phyloP scores from a whole-genome alignment of 2,329 filamentous ascomycete species.

The Teratosphaeria zuluensis region DNA sequence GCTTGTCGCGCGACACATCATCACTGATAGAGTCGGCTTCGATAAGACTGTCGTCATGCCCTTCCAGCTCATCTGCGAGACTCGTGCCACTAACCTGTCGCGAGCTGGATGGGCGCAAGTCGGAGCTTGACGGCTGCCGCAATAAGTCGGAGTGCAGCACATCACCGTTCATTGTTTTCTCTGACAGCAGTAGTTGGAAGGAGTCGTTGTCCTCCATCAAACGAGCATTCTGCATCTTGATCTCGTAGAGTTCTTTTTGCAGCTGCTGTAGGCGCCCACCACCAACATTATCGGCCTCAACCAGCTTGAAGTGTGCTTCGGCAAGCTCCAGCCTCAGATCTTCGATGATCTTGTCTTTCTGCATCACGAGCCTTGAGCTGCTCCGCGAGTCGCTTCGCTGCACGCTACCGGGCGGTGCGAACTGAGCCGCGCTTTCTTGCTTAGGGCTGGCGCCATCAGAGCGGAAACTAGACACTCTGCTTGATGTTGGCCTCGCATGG shows the following conservation, averaged over 20 bases:
- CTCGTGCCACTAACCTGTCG: constrained; percentile 42
- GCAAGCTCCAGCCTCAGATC: constrained; percentile 83
- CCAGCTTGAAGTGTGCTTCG: constrained; percentile 88
- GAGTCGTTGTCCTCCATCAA: constrained; percentile 98
- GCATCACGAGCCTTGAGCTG: constrained; percentile 79
- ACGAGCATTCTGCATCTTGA: constrained; percentile 88
- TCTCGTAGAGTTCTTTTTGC: constrained; percentile 82
- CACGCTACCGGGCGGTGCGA: constrained; percentile 68
- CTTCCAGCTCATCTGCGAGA: constrained; percentile 82
- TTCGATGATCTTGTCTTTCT: constrained; percentile 96
- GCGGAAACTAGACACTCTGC: constrained; percentile 19
- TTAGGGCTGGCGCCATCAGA: constrained; percentile 45
- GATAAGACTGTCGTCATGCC: constrained; percentile 38
- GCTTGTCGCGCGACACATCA: constrained; percentile 53
- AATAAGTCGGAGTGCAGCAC: constrained; percentile 37
- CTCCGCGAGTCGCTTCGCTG: constrained; percentile 70
- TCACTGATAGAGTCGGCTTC: constrained; percentile 37
- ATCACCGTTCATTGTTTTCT: constrained; percentile 92
- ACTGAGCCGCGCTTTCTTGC: constrained; percentile 54
- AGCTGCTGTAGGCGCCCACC: constrained; percentile 80
- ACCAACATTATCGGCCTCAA: constrained; percentile 87
- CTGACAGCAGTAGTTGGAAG: constrained; percentile 87
- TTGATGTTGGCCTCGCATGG: constrained; percentile 44
- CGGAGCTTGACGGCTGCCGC: constrained; percentile 1
- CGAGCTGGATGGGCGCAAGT: constrained; percentile 47